Evolutionary conservation across 1,284 basidiomycete species (phyloP), one percentile per base, ranked within the genome.

Genomic region (Cryptococcus sp.): DNA sequence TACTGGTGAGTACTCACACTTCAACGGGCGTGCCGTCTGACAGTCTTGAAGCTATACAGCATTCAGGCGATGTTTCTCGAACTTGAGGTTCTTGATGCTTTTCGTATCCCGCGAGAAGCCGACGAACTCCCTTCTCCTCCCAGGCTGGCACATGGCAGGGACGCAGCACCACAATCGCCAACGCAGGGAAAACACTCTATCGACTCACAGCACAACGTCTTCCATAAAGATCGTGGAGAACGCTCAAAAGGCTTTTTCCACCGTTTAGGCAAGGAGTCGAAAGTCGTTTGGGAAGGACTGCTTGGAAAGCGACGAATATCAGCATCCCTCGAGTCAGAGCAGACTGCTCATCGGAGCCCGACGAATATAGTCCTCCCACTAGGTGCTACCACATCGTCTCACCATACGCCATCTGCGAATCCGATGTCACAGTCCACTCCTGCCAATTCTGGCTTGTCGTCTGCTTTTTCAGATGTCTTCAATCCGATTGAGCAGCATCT

Each of bases 31-130:
- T 39, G 30, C 50, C n/a, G 25, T 25, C 30, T 16, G 17, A 17
- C 17, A 16, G 35, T 27, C n/a, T 41, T 10, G 19, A 39, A 73
- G 69, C 46, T 74, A 15, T 72, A 65, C 42, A 65, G 66, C 6
- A 63, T 72, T 11, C 61, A 67, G 46, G 61, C 57, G 8, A 68
- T 72, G 65, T 45, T 41, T 3, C 50, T 72, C 20, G 72, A 74
- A 45, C 63, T 74, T 5, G 66, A 67, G 3, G 51, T 74, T 3
- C 55, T 68, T 4, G 68, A 72, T 43, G 61, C 66, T 3, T 72
- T 72, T 40, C 63, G 67, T 6, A 52, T 74, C 13, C 66, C 67
- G 2, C 60, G 66, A 52, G 67, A 72, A 54, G 46, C 55, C 5
- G 65, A 69, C 47, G 50, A 62, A 13, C 50, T 52, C 6, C 60